Percentiles rank a stretch among this genome's conserved stretches.
Evolutionary conservation across 768 basidiomycete species (phyloP).

Genomic region (Leccinum uliginosum): DNA sequence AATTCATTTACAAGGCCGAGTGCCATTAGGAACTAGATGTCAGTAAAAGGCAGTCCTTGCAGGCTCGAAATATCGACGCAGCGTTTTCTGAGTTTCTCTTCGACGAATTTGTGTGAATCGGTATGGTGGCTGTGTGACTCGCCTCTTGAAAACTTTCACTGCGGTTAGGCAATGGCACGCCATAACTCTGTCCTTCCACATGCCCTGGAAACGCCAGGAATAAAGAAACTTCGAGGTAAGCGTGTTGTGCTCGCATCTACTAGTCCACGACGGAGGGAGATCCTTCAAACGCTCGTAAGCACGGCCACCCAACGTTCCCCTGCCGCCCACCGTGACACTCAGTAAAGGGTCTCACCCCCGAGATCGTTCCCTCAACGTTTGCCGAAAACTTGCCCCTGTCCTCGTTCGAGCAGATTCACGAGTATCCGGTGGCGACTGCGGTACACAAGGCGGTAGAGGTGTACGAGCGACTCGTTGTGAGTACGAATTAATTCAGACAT

Average conservation of each 20-base stretch:
- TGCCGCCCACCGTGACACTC: not conserved
- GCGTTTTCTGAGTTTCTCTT: too few relatives aligned
- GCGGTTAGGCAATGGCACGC: not conserved
- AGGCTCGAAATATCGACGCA: too few relatives aligned
- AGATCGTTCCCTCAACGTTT: conserved; percentile 74
- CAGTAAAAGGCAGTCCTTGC: too few relatives aligned
- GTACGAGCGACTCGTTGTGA: conserved; percentile 73
- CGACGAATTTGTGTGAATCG: too few relatives aligned
- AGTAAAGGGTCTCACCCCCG: conserved; percentile 56
- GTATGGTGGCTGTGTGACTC: too few relatives aligned
- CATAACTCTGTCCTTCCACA: conserved; percentile 55
- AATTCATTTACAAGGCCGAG: too few relatives aligned
- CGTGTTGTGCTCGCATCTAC: conserved; percentile 82
- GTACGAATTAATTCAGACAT: conserved; percentile 13
- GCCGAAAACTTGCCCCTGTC: conserved; percentile 68
- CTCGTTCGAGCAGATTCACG: conserved; percentile 66
- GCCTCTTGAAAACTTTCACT: too few relatives aligned
- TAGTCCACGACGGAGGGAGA: conserved; percentile 81
- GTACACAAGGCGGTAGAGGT: conserved; percentile 82
- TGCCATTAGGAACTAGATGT: too few relatives aligned
- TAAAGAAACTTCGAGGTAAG: conserved; percentile 69
- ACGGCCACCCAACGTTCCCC: not conserved
- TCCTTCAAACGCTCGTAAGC: conserved; percentile 71
- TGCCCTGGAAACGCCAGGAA: conserved; percentile 57
- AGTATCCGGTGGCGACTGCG: conserved; percentile 75